Conservation (phyloP, 192 early-diverging fungal genomes). For the Backusella circina region DNA sequence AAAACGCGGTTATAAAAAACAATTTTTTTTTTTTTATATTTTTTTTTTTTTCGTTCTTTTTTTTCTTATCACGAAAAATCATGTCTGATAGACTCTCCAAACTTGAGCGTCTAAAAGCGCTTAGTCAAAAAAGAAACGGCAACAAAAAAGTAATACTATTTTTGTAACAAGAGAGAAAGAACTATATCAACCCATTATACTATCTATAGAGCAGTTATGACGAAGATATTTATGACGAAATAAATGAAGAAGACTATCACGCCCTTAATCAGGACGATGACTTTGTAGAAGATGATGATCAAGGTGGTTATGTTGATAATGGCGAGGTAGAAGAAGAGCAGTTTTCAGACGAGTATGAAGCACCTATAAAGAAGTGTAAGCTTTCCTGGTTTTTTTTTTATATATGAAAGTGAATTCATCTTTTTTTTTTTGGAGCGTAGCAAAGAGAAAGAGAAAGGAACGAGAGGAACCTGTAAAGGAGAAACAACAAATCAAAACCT, state of each 20-base stretch:
- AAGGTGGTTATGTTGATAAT: slow-evolving; percentile 59
- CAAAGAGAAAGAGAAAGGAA: slow-evolving; percentile 26
- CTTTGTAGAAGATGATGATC: slow-evolving; percentile 68
- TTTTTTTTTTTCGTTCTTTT: background rate
- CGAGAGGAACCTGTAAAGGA: background rate
- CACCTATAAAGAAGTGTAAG: slow-evolving; percentile 22
- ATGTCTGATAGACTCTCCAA: background rate
- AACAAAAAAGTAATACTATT: background rate
- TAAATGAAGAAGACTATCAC: slow-evolving; percentile 59
- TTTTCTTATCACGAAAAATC: background rate
- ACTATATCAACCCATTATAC: background rate
- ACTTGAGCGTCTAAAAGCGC: background rate
- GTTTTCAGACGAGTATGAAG: slow-evolving; percentile 48
- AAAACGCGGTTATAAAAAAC: background rate
- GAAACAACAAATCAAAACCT: slow-evolving; percentile 8
- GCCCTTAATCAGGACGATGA: slow-evolving; percentile 40
- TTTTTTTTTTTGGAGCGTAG: too few relatives aligned
- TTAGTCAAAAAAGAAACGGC: background rate
- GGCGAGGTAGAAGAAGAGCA: slow-evolving; percentile 46
- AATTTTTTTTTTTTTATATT: background rate
- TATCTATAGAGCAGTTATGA: slow-evolving; percentile 29
- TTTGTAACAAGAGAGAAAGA: background rate
- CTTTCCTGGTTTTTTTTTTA: background rate
- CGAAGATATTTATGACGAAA: slow-evolving; percentile 50
- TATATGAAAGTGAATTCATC: background rate